A percentile compares a stretch with the other conserved stretches of the same genome.
phyloP scores from a whole-genome alignment of 208 protist genomes.

The Acanthamoeba castellanii region DNA sequence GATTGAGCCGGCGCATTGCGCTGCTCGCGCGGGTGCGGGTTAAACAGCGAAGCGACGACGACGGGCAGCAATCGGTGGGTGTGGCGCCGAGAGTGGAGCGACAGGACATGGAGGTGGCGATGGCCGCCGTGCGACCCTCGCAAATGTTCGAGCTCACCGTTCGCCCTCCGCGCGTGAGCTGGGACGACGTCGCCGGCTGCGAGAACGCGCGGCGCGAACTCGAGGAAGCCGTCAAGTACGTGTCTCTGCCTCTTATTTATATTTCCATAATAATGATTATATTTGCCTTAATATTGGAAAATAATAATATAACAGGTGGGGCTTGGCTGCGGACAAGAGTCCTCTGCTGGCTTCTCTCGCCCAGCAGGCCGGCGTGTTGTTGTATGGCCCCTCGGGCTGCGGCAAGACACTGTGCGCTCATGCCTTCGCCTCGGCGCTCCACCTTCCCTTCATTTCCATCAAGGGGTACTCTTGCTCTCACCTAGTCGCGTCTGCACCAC shows the following conservation, averaged over 20 bases:
- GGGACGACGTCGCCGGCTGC: constrained; percentile 40
- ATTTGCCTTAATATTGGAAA: not conserved
- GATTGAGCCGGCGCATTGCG: not conserved
- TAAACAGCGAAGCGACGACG: not conserved
- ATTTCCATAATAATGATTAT: too few relatives aligned
- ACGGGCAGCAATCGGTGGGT: not conserved
- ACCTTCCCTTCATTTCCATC: constrained; percentile 60
- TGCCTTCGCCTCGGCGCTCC: constrained; percentile 79
- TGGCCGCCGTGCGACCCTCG: constrained; percentile 16
- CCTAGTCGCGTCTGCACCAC: not conserved
- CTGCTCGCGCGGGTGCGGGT: not conserved
- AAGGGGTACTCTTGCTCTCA: not conserved
- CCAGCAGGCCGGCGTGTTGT: constrained; percentile 87
- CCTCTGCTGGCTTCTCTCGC: constrained; percentile 84
- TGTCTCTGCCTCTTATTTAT: not conserved
- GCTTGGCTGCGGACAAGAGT: constrained; percentile 87
- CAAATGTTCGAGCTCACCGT: constrained; percentile 58
- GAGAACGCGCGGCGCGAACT: constrained; percentile 1
- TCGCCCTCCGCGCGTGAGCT: not conserved
- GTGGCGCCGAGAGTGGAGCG: not conserved
- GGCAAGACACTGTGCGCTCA: constrained; percentile 89
- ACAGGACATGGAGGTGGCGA: constrained; percentile 27
- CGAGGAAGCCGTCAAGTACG: constrained; percentile 19
- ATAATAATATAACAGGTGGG: not conserved
- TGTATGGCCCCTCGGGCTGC: constrained; percentile 87